A percentile compares a stretch with the other conserved stretches of the same genome.
Evolutionary conservation across 805 yeast species (phyloP).

Genomic region (Phaffomyces thermotolerans): DNA sequence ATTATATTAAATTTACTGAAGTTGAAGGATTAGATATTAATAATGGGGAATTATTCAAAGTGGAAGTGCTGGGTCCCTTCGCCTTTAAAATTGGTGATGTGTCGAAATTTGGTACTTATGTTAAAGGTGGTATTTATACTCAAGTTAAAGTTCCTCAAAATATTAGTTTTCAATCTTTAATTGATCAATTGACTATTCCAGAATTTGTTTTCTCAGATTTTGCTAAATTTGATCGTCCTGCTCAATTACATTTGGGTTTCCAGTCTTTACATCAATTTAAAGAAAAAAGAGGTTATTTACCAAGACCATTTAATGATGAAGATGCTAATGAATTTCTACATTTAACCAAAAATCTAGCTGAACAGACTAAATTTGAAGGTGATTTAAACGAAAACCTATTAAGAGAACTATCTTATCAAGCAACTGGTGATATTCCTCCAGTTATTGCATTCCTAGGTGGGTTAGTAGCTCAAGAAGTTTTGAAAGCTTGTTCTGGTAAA

Average conservation of each 20-base stretch:
- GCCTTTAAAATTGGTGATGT: slow-evolving; percentile 68
- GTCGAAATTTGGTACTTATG: slow-evolving; percentile 54
- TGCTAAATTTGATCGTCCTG: slow-evolving; percentile 90
- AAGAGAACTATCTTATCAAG: slow-evolving; percentile 70
- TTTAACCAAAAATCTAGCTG: slow-evolving; percentile 51
- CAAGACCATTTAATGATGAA: slow-evolving; percentile 66
- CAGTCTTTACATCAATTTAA: slow-evolving; percentile 79
- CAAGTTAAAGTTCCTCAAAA: slow-evolving; percentile 82
- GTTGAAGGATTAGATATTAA: slow-evolving; percentile 77
- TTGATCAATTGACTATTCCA: slow-evolving; percentile 64
- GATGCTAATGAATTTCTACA: slow-evolving; percentile 66
- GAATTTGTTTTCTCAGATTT: slow-evolving; percentile 78
- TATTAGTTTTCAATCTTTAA: slow-evolving; percentile 55
- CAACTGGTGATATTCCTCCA: slow-evolving; percentile 89
- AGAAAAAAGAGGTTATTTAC: slow-evolving; percentile 52
- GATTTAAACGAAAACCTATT: slow-evolving; percentile 61
- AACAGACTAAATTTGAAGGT: slow-evolving; percentile 49
- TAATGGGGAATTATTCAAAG: slow-evolving; percentile 64
- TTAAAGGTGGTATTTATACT: slow-evolving; percentile 82
- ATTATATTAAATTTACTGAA: slow-evolving; percentile 79
- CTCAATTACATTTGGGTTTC: slow-evolving; percentile 86
- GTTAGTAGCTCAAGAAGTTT: slow-evolving; percentile 89
- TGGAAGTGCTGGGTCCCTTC: slow-evolving; percentile 90
- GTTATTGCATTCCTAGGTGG: slow-evolving; percentile 90
- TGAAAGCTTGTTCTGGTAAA: slow-evolving; percentile 92